Percentiles rank a stretch among this genome's conserved stretches.
Conservation (phyloP, 208 protist genomes). For the Spongospora subterranea region DNA sequence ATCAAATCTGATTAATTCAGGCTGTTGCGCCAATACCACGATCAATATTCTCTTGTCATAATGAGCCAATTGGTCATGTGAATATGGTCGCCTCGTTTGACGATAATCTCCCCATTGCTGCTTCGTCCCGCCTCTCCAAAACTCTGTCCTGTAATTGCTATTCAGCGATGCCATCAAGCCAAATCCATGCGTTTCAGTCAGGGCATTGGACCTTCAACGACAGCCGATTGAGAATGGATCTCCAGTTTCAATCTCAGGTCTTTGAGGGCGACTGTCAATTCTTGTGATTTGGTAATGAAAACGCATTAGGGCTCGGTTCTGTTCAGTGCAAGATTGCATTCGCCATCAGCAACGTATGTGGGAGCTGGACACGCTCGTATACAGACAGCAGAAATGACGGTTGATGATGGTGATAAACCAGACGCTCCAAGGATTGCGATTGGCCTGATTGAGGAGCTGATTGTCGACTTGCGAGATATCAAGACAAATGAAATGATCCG, state of each 20-base stretch:
- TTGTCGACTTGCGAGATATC: background rate
- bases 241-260: conserved; percentile 8
- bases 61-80: background rate
- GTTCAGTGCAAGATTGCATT: background rate
- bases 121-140: background rate
- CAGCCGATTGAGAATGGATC: background rate
- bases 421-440: background rate
- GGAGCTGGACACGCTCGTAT: background rate
- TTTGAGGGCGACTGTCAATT: background rate
- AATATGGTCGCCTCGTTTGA: background rate
- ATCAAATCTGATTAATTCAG: background rate
- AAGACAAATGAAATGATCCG: conserved; percentile 24
- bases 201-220: conserved; percentile 38
- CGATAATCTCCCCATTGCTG: background rate
- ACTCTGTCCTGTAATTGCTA: conserved; percentile 28
- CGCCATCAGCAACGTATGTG: background rate
- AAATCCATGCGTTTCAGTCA: background rate
- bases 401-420: background rate
- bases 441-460: background rate
- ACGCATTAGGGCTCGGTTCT: background rate
- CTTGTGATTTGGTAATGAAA: background rate
- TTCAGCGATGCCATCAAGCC: background rate
- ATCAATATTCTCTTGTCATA: background rate
- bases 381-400: background rate
- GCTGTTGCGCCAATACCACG: background rate